These are phyloP conservation scores for Sorghum bicolor DNA, from an alignment of 176 grass and related monocot genomes.

Conservation along the genomic window DNA sequence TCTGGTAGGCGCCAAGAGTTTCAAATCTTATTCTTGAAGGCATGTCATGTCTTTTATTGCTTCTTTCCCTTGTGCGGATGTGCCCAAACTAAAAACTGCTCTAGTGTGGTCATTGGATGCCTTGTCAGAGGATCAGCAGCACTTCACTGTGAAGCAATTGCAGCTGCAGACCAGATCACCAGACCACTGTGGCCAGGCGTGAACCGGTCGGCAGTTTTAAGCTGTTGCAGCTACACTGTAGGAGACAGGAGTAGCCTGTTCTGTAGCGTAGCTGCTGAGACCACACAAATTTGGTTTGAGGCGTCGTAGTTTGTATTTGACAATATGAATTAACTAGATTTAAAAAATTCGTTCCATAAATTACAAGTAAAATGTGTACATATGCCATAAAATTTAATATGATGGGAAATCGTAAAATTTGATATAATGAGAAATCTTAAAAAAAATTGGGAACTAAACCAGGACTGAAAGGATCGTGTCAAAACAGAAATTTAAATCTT, in stretches of 20 bases:
- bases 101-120: slow-evolving; percentile 23
- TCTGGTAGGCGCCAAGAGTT: neutral
- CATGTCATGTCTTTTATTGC: neutral
- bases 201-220: neutral
- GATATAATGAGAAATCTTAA: too few relatives aligned
- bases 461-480: too few relatives aligned
- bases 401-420: too few relatives aligned
- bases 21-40: neutral
- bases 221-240: neutral
- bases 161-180: slow-evolving; percentile 13
- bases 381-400: too few relatives aligned
- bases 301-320: too few relatives aligned
- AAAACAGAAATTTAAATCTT: too few relatives aligned
- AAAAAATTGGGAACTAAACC: too few relatives aligned
- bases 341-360: too few relatives aligned
- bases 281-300: too few relatives aligned
- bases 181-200: slow-evolving; percentile 16
- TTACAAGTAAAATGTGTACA: too few relatives aligned
- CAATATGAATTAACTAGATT: too few relatives aligned
- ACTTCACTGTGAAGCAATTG: slow-evolving; percentile 15
- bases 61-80: neutral
- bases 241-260: neutral
- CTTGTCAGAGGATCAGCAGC: neutral
- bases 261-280: neutral
- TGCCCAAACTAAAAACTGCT: neutral